Evolutionary conservation across 768 basidiomycete species (phyloP), one percentile per base, ranked within the genome.

Genomic region (Russula earlei): DNA sequence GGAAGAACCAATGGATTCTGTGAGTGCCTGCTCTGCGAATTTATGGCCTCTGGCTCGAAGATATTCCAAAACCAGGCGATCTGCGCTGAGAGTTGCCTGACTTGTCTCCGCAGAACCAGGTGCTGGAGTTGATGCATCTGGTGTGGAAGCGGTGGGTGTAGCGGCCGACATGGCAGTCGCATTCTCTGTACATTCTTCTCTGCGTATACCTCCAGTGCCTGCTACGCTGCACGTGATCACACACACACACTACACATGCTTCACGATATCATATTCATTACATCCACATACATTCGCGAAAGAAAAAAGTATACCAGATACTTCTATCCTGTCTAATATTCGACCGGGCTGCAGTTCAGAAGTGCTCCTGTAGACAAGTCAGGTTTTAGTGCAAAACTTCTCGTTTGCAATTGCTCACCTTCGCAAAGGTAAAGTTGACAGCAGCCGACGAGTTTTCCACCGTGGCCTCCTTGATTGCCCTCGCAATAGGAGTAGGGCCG

Each of bases 351-450:
- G 1, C n/a, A 47, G 34, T 63, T 72, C 62, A 83, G 75, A 83
- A 83, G 62, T 83, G 81, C 68, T 83, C 81, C 82, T 83, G 58
- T 58, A 60, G 45, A 20, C 24, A 29, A 27, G 31, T 55, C 41
- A 64, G 54, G 42, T n/a, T n/a, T n/a, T 17, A 34, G 55, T 34
- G 25, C 43, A 45, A 50, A n/a, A 20, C 12, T 45, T 22, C 54
- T 50, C 33, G 60, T 52, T 53, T 55, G 38, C 33, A 8, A 47
- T 33, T 67, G 63, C 75, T 64, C 56, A 80, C 91, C 82, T 94
- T 94, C 19, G 85, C 83, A 68, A 96, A 94, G 0, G 77, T 75
- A 70, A 93, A 93, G 44, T 83, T 70, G 43, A 94, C 79, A 34
- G 74, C 70, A 12, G 80, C 65, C 49, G 75, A 75, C 3, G 75